phyloP scores from a whole-genome alignment of 208 protist species.

The Phytomonas francai region DNA sequence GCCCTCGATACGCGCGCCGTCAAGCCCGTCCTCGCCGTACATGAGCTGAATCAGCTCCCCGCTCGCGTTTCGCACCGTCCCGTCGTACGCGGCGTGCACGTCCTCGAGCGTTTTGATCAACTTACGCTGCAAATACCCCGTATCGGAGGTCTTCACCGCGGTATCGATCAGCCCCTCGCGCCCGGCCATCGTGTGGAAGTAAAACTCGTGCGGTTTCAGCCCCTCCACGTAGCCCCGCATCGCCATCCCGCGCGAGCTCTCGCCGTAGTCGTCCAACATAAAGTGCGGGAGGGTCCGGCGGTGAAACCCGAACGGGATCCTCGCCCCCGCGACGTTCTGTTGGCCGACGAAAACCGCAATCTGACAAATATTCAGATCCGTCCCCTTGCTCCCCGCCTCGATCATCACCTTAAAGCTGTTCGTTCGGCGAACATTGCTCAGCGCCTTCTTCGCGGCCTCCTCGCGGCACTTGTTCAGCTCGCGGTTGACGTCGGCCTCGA shows the following conservation, averaged over 20 bases:
- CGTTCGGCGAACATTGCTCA: conserved; percentile 68
- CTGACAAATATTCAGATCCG: conserved; percentile 98
- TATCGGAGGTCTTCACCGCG: conserved; percentile 99
- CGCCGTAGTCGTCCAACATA: conserved; percentile 96
- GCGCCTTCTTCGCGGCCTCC: conserved; percentile 82
- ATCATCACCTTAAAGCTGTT: conserved; percentile 97
- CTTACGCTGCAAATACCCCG: conserved; percentile 93
- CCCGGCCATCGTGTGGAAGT: conserved; percentile 99
- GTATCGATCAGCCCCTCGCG: conserved; percentile 99
- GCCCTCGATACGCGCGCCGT: conserved; percentile 91
- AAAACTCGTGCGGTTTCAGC: conserved; percentile 98
- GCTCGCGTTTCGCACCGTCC: conserved; percentile 95
- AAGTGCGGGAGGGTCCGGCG: conserved; percentile 98
- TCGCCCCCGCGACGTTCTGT: conserved; percentile 99
- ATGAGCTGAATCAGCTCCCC: conserved; percentile 96
- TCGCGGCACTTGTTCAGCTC: conserved; percentile 90
- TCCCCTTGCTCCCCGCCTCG: conserved; percentile 98
- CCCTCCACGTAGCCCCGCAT: conserved; percentile 97
- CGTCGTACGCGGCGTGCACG: conserved; percentile 96
- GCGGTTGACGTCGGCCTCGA: conserved; percentile 97
- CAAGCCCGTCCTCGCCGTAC: conserved; percentile 99
- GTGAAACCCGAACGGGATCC: conserved; percentile 97
- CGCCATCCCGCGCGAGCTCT: conserved; percentile 97
- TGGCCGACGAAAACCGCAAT: conserved; percentile 99
- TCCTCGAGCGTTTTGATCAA: conserved; percentile 98